Evolutionary conservation across 2,329 filamentous ascomycete genomes (phyloP).

Genomic region (Taxawa tesnikishii): DNA sequence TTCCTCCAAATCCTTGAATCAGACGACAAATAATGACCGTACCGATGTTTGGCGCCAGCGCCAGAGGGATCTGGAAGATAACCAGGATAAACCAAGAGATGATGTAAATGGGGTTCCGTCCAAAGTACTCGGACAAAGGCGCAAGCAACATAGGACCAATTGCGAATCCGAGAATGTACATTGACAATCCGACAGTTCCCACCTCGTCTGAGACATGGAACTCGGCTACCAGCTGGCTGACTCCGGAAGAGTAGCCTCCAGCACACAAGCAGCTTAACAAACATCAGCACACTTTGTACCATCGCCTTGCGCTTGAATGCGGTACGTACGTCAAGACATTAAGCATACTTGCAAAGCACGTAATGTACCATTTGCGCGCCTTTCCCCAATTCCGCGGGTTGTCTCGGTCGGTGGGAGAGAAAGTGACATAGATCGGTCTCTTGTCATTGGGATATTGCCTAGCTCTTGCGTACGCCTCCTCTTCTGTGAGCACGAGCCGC

Average conservation of each 20-base stretch:
- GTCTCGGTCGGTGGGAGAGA: conserved; percentile 14
- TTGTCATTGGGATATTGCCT: conserved; percentile 10
- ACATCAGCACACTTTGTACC: conserved; percentile 1
- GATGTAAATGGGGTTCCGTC: conserved; percentile 22
- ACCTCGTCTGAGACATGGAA: conserved; percentile 19
- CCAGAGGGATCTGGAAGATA: conserved; percentile 16
- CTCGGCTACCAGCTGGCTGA: conserved; percentile 3
- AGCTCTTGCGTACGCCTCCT: conserved; percentile 9
- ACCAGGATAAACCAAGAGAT: conserved; percentile 18
- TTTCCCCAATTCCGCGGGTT: conserved; percentile 29
- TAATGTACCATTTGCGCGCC: conserved; percentile 29
- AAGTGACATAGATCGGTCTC: conserved; percentile 12
- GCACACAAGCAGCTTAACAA: conserved; percentile 4
- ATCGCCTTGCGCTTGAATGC: too few relatives aligned
- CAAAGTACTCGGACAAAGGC: conserved; percentile 23
- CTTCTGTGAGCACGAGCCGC: conserved; percentile 8
- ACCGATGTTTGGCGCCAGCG: conserved; percentile 5
- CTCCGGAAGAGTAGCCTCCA: conserved; percentile 6
- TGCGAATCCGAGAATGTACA: conserved; percentile 16
- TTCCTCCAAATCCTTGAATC: conserved; percentile 18
- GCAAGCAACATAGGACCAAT: conserved; percentile 17
- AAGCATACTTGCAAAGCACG: conserved; percentile 24
- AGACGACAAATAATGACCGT: conserved; percentile 18
- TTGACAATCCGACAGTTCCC: conserved; percentile 19
- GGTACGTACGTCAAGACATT: conserved; percentile 12